phyloP scores from a whole-genome alignment of 371 early-diverging fungal genomes.

The Mortierella sp. region DNA sequence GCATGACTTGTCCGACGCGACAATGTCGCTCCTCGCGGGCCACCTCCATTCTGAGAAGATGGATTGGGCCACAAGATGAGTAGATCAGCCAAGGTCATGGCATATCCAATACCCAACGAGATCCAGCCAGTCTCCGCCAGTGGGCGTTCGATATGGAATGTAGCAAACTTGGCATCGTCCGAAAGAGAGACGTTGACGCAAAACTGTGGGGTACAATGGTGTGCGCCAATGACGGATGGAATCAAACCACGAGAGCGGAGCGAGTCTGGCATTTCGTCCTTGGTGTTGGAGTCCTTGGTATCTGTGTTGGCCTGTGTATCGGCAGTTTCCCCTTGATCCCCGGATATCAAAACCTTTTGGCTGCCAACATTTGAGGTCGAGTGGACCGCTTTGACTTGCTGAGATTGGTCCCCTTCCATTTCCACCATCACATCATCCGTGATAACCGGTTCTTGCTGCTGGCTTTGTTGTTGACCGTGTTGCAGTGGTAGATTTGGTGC shows the following conservation, averaged over 20 bases:
- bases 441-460: no score
- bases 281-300: no score
- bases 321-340: no score
- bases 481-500: no score
- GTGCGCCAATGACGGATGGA: constrained; percentile 27
- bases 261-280: constrained; percentile 9
- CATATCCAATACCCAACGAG: constrained; percentile 46
- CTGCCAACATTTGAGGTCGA: no score
- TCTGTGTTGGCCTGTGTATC: no score
- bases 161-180: constrained; percentile 37
- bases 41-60: constrained; percentile 6
- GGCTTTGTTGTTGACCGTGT: no score
- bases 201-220: constrained; percentile 44
- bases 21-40: constrained; percentile 28
- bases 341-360: no score
- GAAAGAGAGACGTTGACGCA: constrained; percentile 45
- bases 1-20: constrained; percentile 41
- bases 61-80: constrained; percentile 41
- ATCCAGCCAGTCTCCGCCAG: constrained; percentile 39
- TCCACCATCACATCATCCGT: no score
- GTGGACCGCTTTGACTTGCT: no score
- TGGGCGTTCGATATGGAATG: constrained; percentile 46
- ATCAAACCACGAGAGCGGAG: constrained; percentile 26
- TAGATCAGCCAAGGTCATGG: constrained; percentile 50
- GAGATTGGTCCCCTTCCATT: no score